phyloP scores from a whole-genome alignment of 2,329 filamentous ascomycete genomes.

The Cercospora zeae-maydis region DNA sequence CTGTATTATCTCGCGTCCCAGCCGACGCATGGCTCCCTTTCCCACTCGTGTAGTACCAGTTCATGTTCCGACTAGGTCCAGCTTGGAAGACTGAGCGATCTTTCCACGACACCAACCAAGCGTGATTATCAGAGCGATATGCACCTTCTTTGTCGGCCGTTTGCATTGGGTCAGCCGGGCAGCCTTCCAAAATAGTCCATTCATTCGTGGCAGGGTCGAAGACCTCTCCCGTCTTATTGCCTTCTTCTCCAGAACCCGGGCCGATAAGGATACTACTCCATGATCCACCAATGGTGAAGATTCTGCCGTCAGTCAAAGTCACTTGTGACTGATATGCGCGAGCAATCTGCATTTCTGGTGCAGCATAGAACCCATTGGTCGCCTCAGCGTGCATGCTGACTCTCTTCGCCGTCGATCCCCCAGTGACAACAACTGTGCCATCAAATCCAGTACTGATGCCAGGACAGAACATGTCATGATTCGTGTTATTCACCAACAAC shows the following conservation, averaged over 20 bases:
- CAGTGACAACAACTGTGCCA: not conserved
- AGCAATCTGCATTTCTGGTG: not conserved
- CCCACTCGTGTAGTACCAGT: conserved; percentile 54
- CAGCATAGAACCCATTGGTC: not conserved
- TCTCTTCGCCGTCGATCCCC: not conserved
- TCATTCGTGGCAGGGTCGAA: not conserved
- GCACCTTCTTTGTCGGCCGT: conserved; percentile 40
- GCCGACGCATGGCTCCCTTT: conserved; percentile 43
- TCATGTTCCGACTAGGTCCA: conserved; percentile 53
- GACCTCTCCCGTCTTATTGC: not conserved
- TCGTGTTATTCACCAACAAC: not conserved
- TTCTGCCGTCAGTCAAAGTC: not conserved
- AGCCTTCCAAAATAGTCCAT: not conserved
- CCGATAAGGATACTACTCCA: not conserved
- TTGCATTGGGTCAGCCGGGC: conserved; percentile 6
- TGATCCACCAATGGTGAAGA: not conserved
- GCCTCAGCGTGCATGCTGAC: not conserved
- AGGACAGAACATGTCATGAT: not conserved
- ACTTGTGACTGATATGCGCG: not conserved
- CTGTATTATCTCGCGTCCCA: conserved; percentile 45
- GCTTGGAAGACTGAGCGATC: conserved; percentile 53
- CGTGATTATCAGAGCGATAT: conserved; percentile 52
- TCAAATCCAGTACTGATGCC: not conserved
- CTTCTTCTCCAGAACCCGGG: not conserved
- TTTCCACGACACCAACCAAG: conserved; percentile 41